Conservation (phyloP, 768 basidiomycete genomes). For the Boletus insuetus region DNA sequence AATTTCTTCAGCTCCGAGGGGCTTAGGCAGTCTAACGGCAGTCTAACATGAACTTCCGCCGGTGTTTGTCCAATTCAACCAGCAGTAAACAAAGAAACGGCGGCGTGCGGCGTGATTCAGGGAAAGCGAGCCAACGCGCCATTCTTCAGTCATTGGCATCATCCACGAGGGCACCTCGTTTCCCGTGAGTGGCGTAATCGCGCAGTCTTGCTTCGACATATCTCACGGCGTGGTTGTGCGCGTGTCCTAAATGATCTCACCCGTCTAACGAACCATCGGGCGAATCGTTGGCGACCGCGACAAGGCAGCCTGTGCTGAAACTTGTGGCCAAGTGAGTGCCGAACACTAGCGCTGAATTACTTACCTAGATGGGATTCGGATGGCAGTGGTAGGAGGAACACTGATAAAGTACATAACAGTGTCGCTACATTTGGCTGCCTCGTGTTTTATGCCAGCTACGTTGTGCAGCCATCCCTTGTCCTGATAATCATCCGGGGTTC, state of each 20-base stretch:
- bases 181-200: constrained; percentile 21
- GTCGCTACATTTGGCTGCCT: constrained; percentile 33
- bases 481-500: constrained; percentile 34
- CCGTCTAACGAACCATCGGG: background rate
- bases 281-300: background rate
- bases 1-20: too few species aligned
- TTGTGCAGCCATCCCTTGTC: constrained; percentile 15
- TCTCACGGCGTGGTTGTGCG: constrained; percentile 20
- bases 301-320: background rate
- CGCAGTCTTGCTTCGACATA: constrained; percentile 12
- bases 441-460: constrained; percentile 32
- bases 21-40: too few species aligned
- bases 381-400: constrained; percentile 1
- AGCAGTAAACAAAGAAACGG: too few species aligned
- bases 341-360: background rate
- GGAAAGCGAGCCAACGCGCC: background rate
- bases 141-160: constrained; percentile 6
- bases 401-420: constrained; percentile 28
- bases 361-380: constrained; percentile 11
- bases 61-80: too few species aligned
- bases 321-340: background rate
- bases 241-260: constrained; percentile 9
- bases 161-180: constrained; percentile 33
- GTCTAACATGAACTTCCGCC: too few species aligned
- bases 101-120: constrained; percentile 5